Evolutionary conservation across 177 flowering plant species (phyloP).

Genomic region (Vitis hybrid): DNA sequence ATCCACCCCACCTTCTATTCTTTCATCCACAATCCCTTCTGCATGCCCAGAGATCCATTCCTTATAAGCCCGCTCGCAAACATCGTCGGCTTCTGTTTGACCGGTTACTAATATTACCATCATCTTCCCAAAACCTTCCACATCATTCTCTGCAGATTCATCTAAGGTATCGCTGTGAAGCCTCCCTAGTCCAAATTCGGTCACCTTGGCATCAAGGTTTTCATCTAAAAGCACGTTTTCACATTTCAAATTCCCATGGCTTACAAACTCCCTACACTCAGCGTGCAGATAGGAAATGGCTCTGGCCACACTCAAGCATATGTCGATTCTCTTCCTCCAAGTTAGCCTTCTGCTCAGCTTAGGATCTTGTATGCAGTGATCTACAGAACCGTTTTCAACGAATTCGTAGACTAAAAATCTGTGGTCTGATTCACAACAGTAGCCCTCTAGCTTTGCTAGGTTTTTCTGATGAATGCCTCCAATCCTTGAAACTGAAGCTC

Average conservation of each 20-base stretch:
- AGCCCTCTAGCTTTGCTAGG: conserved; percentile 60
- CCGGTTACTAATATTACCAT: conserved; percentile 43
- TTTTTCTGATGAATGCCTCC: conserved; percentile 67
- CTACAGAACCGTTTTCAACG: conserved; percentile 52
- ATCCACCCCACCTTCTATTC: conserved; percentile 34
- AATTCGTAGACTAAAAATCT: conserved; percentile 61
- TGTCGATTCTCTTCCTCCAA: conserved; percentile 57
- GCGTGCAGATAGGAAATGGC: conserved; percentile 64
- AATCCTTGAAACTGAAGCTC: conserved; percentile 35
- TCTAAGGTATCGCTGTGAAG: conserved; percentile 15
- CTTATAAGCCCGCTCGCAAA: conserved; percentile 39
- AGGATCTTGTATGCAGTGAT: conserved; percentile 42
- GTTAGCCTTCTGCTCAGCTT: conserved; percentile 39
- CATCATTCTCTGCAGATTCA: conserved; percentile 44
- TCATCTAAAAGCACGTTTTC: conserved; percentile 61
- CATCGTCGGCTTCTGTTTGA: conserved; percentile 15
- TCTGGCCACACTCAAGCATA: conserved; percentile 53
- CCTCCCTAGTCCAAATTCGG: conserved; percentile 48
- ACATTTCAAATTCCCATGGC: conserved; percentile 69
- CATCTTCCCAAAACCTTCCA: conserved; percentile 58
- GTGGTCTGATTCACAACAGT: conserved; percentile 53
- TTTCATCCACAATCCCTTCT: conserved; percentile 33
- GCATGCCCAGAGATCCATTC: conserved; percentile 46
- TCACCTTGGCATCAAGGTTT: conserved; percentile 53
- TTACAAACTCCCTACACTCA: conserved; percentile 59